Percentiles rank a stretch among this genome's conserved stretches.
Evolutionary conservation across 495 filamentous ascomycete species (phyloP).

Genomic region (Lasiosphaeriaceae sp.): DNA sequence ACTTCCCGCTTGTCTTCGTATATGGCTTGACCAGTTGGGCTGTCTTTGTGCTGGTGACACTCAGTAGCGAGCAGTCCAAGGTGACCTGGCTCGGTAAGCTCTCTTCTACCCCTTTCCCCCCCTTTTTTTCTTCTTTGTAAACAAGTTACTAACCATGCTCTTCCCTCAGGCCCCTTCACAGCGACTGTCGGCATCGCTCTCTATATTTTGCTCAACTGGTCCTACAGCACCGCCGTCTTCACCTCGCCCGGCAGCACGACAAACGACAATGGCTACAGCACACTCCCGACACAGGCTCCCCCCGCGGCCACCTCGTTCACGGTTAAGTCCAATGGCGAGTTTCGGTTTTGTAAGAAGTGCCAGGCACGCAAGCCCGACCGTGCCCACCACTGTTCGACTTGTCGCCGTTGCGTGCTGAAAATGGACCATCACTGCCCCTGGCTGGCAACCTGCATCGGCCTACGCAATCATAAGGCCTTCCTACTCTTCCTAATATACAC

Average conservation of each 20-base stretch:
- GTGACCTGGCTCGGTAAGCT: slow-evolving; percentile 64
- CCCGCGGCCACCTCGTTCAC: slow-evolving; percentile 68
- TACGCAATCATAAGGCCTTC: slow-evolving; percentile 94
- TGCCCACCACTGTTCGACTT: slow-evolving; percentile 93
- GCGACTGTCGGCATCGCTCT: slow-evolving; percentile 62
- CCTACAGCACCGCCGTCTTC: slow-evolving; percentile 89
- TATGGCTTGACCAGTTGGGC: slow-evolving; percentile 89
- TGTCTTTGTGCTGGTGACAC: slow-evolving; percentile 75
- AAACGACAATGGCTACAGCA: slow-evolving; percentile 47
- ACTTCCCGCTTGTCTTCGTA: slow-evolving; percentile 85
- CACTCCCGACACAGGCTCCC: slow-evolving; percentile 43
- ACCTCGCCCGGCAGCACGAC: slow-evolving; percentile 73
- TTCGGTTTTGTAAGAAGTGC: slow-evolving; percentile 96
- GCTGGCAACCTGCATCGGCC: slow-evolving; percentile 91
- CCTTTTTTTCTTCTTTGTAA: neutral
- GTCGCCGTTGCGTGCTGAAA: slow-evolving; percentile 88
- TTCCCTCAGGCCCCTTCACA: slow-evolving; percentile 35
- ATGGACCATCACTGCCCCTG: slow-evolving; percentile 99
- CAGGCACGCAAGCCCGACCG: slow-evolving; percentile 90
- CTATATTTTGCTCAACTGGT: slow-evolving; percentile 78
- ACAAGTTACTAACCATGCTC: neutral
- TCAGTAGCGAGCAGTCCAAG: slow-evolving; percentile 58
- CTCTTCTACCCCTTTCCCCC: neutral
- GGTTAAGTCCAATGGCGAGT: slow-evolving; percentile 81
- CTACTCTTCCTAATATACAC: slow-evolving; percentile 91